Evolutionary conservation across 768 basidiomycete genomes (phyloP).

Genomic region (Chalciporus pseudorubinellus): DNA sequence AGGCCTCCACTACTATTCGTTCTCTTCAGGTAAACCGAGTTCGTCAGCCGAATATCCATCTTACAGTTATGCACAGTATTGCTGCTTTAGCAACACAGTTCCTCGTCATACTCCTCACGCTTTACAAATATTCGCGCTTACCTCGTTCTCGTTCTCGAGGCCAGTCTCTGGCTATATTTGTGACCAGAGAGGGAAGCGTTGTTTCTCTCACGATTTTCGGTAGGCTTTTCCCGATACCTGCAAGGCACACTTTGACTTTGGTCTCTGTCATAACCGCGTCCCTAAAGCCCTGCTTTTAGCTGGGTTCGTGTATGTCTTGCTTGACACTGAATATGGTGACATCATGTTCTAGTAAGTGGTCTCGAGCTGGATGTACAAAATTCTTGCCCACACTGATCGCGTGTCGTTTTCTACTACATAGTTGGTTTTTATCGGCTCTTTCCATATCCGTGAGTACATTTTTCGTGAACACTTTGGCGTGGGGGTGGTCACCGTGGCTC

Average conservation of each 20-base stretch:
- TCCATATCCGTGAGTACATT: constrained; percentile 9
- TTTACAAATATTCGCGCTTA: constrained; percentile 1
- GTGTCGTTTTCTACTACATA: background rate
- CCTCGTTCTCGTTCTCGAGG: background rate
- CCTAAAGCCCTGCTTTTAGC: constrained; percentile 1
- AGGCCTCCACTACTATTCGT: background rate
- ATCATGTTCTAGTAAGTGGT: constrained; percentile 13
- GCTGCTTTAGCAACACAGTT: constrained; percentile 2
- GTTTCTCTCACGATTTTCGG: constrained; percentile 2
- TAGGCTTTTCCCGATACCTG: background rate
- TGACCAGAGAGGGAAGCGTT: constrained; percentile 3
- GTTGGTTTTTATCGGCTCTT: constrained; percentile 6
- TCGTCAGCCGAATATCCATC: background rate
- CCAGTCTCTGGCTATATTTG: background rate
- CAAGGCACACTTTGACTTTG: background rate
- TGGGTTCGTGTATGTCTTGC: constrained; percentile 3
- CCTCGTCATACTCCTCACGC: constrained; percentile 1
- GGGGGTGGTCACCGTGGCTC: too few relatives aligned
- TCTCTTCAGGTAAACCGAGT: constrained; percentile 6
- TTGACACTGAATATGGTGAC: constrained; percentile 4
- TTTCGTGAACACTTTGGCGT: too few relatives aligned
- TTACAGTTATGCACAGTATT: background rate
- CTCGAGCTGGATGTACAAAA: too few relatives aligned
- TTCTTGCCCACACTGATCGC: too few relatives aligned
- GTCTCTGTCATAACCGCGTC: background rate